These are phyloP conservation scores for Backusella macrospora DNA, from an alignment of 192 early-diverging fungal species.

Conservation along the genomic window DNA sequence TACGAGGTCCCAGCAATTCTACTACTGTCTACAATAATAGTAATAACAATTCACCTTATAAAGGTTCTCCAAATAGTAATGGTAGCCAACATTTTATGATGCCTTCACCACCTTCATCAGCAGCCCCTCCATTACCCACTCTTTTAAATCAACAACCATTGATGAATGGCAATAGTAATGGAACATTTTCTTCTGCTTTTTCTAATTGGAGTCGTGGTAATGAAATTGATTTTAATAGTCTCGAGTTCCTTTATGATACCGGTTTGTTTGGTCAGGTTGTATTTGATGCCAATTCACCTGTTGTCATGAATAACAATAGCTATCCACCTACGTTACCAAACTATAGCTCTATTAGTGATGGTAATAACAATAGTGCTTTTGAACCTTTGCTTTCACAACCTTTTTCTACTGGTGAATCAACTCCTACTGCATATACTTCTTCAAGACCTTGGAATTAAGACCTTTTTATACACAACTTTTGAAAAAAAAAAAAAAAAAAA, in stretches of 20 bases:
- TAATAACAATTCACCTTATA: neutral
- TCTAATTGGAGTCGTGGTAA: slow-evolving; percentile 3
- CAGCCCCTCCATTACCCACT: neutral
- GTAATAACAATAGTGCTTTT: neutral
- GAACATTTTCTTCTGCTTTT: neutral
- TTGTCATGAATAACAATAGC: neutral
- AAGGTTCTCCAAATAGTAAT: neutral
- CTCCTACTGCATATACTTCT: neutral
- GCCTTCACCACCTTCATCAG: neutral
- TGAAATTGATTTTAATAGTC: slow-evolving; percentile 35
- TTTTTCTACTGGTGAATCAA: neutral
- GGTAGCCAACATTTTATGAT: neutral
- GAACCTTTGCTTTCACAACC: slow-evolving; percentile 5
- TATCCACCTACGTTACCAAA: neutral
- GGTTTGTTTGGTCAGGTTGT: slow-evolving; percentile 35
- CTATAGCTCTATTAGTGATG: neutral
- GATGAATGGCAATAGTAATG: neutral
- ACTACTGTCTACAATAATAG: neutral
- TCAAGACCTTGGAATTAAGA: neutral
- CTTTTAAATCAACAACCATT: neutral
- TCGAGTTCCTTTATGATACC: slow-evolving; percentile 32
- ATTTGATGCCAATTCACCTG: slow-evolving; percentile 29
- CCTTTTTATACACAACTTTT: neutral
- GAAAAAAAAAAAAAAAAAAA: neutral
- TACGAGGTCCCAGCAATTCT: neutral